Evolutionary conservation across 495 filamentous ascomycete species (phyloP).

Genomic region (Corynascus novoguineensis): DNA sequence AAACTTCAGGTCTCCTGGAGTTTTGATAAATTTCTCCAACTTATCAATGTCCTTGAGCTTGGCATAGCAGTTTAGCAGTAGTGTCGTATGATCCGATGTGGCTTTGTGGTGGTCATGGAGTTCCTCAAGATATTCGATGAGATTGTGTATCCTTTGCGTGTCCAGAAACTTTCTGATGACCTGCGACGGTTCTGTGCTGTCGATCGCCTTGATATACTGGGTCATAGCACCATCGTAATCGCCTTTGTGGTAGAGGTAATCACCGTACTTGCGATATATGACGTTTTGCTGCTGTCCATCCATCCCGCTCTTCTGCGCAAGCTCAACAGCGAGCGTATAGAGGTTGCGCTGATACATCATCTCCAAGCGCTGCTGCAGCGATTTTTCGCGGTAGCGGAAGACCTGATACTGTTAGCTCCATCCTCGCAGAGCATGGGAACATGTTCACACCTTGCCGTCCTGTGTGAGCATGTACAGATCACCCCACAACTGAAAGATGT

Average conservation of each 20-base stretch:
- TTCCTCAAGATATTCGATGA: slow-evolving; percentile 97
- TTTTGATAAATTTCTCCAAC: slow-evolving; percentile 92
- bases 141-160: slow-evolving; percentile 91
- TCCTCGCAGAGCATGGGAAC: background rate
- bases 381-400: slow-evolving; percentile 87
- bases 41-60: slow-evolving; percentile 95
- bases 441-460: slow-evolving; percentile 75
- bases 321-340: slow-evolving; percentile 83
- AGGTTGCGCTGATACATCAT: slow-evolving; percentile 92
- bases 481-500: slow-evolving; percentile 82
- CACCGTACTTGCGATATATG: slow-evolving; percentile 90
- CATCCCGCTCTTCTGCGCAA: slow-evolving; percentile 82
- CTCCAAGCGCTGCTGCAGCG: slow-evolving; percentile 83
- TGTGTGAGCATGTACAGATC: slow-evolving; percentile 81
- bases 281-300: slow-evolving; percentile 76
- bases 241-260: slow-evolving; percentile 89
- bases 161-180: slow-evolving; percentile 95
- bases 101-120: slow-evolving; percentile 90
- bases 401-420: slow-evolving; percentile 46
- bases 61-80: slow-evolving; percentile 94
- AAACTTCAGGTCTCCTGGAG: slow-evolving; percentile 89
- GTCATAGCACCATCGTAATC: slow-evolving; percentile 98
- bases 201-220: slow-evolving; percentile 93
- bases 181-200: slow-evolving; percentile 89
- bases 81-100: slow-evolving; percentile 91